Evolutionary conservation across 306 rosid genomes (phyloP).

Genomic region (Fragaria vesca): DNA sequence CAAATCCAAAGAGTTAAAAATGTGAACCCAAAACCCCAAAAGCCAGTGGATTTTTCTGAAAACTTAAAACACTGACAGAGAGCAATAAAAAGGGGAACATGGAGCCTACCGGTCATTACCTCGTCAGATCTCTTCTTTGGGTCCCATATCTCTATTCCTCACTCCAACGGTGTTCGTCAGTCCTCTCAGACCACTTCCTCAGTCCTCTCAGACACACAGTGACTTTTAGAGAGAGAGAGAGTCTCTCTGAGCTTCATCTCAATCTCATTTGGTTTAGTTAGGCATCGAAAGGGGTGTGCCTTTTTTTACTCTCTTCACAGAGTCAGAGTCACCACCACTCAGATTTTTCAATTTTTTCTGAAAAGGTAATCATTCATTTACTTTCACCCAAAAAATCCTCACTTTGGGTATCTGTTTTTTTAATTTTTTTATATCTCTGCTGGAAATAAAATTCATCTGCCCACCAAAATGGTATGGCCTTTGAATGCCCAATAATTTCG

Average conservation of each 20-base stretch:
- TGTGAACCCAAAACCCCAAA: conserved; percentile 38
- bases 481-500: conserved; percentile 11
- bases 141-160: conserved; percentile 44
- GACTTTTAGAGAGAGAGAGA: conserved; percentile 26
- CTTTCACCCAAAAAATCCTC: conserved; percentile 14
- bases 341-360: background rate
- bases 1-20: conserved; percentile 12
- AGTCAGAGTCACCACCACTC: background rate
- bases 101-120: conserved; percentile 68
- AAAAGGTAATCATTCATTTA: background rate
- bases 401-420: background rate
- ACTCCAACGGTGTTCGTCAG: conserved; percentile 47
- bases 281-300: background rate
- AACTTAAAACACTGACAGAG: conserved; percentile 28
- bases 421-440: background rate
- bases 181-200: conserved; percentile 45
- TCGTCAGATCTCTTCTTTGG: conserved; percentile 62
- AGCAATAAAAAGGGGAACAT: conserved; percentile 39
- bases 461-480: conserved; percentile 15
- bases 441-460: conserved; percentile 16
- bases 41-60: conserved; percentile 35
- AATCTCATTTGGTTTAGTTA: conserved; percentile 32
- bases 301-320: background rate
- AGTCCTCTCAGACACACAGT: conserved; percentile 40
- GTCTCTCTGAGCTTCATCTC: background rate